Percentiles rank a stretch among this genome's conserved stretches.
Evolutionary conservation across 768 basidiomycete species (phyloP).

Genomic region (Leucosporidium creatinivorum): DNA sequence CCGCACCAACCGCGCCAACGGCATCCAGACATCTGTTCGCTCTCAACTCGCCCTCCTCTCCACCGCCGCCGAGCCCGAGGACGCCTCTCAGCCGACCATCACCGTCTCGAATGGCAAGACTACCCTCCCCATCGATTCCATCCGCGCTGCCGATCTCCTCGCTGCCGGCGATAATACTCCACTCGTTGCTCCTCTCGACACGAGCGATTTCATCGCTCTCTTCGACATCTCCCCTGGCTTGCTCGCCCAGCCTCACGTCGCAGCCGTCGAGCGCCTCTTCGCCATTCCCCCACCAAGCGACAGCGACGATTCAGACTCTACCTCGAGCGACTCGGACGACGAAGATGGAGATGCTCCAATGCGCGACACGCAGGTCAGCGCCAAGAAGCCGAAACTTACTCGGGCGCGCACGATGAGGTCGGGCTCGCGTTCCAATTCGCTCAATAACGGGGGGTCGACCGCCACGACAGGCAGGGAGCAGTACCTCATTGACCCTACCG

Average conservation of each 20-base stretch:
- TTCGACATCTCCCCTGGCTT: constrained; percentile 28
- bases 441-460: background rate
- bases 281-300: constrained; percentile 17
- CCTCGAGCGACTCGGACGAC: background rate
- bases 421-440: background rate
- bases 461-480: background rate
- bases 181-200: constrained; percentile 5
- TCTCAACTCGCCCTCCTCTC: constrained; percentile 4
- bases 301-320: background rate
- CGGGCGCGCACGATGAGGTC: background rate
- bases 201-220: constrained; percentile 27
- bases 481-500: constrained; percentile 28
- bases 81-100: background rate
- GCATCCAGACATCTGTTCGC: constrained; percentile 2
- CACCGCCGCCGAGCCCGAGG: background rate
- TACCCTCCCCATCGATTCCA: background rate
- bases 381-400: background rate
- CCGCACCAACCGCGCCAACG: constrained; percentile 14
- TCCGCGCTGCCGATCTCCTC: background rate
- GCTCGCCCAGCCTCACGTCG: constrained; percentile 18
- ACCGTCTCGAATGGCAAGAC: no score
- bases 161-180: background rate
- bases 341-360: background rate
- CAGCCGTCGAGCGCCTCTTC: constrained; percentile 30
- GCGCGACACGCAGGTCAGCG: background rate